A percentile compares a stretch with the other conserved stretches of the same genome.
Evolutionary conservation across 768 basidiomycete genomes (phyloP).

Genomic region (Mycena amicta): DNA sequence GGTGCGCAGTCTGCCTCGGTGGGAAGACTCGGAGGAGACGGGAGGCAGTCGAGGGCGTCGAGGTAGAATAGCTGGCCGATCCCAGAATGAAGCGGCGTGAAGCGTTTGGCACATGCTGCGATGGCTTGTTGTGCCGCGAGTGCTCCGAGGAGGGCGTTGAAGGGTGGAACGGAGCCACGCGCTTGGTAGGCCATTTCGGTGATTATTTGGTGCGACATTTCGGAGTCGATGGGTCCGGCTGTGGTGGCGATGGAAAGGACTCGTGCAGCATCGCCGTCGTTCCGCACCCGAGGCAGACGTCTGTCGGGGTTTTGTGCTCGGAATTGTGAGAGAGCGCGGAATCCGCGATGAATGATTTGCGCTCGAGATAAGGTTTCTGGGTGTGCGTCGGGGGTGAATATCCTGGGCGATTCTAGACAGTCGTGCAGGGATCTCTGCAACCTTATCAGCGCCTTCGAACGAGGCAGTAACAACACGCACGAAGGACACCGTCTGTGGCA

Average conservation of each 20-base stretch:
- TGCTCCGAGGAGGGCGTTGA: slow-evolving; percentile 73
- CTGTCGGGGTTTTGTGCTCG: background rate
- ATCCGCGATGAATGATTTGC: background rate
- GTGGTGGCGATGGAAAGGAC: background rate
- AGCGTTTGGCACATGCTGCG: slow-evolving; percentile 78
- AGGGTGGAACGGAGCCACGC: slow-evolving; percentile 64
- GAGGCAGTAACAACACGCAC: no score
- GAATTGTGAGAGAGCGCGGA: background rate
- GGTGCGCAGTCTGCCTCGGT: slow-evolving; percentile 65
- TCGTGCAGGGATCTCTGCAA: no score
- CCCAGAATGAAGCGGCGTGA: slow-evolving; percentile 59
- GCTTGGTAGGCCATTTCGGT: slow-evolving; percentile 73
- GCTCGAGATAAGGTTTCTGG: no score
- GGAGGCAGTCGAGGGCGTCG: slow-evolving; percentile 75
- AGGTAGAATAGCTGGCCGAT: slow-evolving; percentile 78
- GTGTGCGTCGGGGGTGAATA: no score
- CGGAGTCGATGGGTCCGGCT: slow-evolving; percentile 34
- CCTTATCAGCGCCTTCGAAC: no score
- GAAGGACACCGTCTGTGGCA: background rate
- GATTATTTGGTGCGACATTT: no score
- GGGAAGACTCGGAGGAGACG: slow-evolving; percentile 56
- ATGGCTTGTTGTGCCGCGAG: slow-evolving; percentile 80
- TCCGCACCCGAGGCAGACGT: background rate
- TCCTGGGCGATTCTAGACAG: no score
- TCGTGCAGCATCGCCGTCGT: background rate